phyloP scores from a whole-genome alignment of 768 basidiomycete genomes.

The Kwoniella bestiolae region DNA sequence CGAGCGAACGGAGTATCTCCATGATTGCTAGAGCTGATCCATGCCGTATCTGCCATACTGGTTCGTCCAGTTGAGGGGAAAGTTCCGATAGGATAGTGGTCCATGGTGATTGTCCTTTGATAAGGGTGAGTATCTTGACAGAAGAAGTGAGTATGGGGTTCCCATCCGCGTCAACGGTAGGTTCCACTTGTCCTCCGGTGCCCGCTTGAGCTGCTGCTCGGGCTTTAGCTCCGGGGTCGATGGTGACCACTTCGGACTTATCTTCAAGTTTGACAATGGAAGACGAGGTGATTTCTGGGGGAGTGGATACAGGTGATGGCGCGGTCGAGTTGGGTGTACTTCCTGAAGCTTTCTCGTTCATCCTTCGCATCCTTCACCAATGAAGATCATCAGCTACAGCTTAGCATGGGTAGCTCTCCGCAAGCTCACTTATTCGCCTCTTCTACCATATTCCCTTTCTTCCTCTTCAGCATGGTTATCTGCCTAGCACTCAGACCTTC shows the following conservation, averaged over 20 bases:
- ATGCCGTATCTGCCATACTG: slow-evolving; percentile 91
- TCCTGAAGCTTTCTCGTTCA: slow-evolving; percentile 33
- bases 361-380: slow-evolving; percentile 36
- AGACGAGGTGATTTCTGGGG: slow-evolving; percentile 19
- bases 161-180: slow-evolving; percentile 43
- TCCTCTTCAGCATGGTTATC: slow-evolving; percentile 89
- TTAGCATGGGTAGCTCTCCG: no score
- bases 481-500: slow-evolving; percentile 82
- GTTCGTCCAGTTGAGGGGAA: slow-evolving; percentile 77
- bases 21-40: slow-evolving; percentile 89
- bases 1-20: slow-evolving; percentile 66
- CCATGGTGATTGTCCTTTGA: slow-evolving; percentile 50
- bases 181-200: slow-evolving; percentile 46
- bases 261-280: slow-evolving; percentile 11
- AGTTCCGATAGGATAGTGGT: slow-evolving; percentile 73
- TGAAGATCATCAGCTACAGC: slow-evolving; percentile 4
- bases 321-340: slow-evolving; percentile 14
- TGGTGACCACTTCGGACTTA: slow-evolving; percentile 38
- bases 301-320: slow-evolving; percentile 29
- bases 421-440: slow-evolving; percentile 51
- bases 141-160: slow-evolving; percentile 30
- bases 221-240: slow-evolving; percentile 59
- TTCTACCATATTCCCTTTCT: slow-evolving; percentile 77
- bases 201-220: slow-evolving; percentile 40
- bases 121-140: slow-evolving; percentile 20